Evolutionary conservation across 495 filamentous ascomycete genomes (phyloP).

Genomic region (Haplographium delicatum): DNA sequence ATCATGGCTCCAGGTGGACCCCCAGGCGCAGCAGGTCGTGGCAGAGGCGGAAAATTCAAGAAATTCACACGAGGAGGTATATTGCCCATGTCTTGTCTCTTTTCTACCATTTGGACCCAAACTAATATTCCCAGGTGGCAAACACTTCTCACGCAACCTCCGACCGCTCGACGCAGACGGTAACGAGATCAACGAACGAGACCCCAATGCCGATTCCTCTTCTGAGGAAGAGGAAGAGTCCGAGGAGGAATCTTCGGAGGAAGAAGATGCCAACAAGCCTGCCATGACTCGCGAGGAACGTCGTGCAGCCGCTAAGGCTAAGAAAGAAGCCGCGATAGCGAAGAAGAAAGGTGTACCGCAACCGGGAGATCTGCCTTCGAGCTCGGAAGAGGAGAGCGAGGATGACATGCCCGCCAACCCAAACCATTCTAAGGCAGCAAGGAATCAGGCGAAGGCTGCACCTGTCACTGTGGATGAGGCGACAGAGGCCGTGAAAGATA

Average conservation of each 20-base stretch:
- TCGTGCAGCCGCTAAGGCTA: conserved; percentile 80
- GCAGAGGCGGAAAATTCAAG: conserved; percentile 86
- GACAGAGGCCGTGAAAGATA: conserved; percentile 41
- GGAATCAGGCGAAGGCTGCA: conserved; percentile 42
- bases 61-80: conserved; percentile 90
- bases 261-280: conserved; percentile 39
- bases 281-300: conserved; percentile 82
- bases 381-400: conserved; percentile 59
- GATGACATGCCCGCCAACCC: conserved; percentile 78
- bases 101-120: not conserved
- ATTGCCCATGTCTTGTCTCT: not conserved
- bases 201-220: conserved; percentile 41
- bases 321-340: conserved; percentile 83
- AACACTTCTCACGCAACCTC: conserved; percentile 88
- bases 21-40: conserved; percentile 45
- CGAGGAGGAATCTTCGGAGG: conserved; percentile 43
- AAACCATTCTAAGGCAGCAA: conserved; percentile 72
- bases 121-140: conserved; percentile 60
- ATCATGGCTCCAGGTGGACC: conserved; percentile 58
- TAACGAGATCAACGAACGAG: conserved; percentile 63
- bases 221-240: conserved; percentile 42
- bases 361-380: conserved; percentile 78
- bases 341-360: conserved; percentile 57
- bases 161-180: conserved; percentile 82
- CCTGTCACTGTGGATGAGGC: conserved; percentile 37